phyloP scores from a whole-genome alignment of 306 rosid species.

The Dalbergia oliveri region DNA sequence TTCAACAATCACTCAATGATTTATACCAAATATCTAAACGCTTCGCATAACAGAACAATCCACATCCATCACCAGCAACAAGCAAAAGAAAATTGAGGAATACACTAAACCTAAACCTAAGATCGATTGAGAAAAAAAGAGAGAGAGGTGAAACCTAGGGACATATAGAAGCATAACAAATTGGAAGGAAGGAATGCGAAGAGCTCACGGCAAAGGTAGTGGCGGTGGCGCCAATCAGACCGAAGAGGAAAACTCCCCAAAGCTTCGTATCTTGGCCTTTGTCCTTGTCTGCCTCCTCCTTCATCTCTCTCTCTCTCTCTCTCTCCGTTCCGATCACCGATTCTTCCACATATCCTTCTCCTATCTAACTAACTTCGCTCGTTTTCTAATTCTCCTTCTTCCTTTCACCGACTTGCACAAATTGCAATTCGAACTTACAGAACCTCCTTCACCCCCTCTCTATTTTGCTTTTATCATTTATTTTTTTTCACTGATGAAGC shows the following conservation, averaged over 20 bases:
- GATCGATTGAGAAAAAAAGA: background rate
- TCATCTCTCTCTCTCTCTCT: conserved; percentile 58
- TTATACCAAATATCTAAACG: background rate
- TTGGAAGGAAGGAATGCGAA: background rate
- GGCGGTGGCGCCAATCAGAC: conserved; percentile 88
- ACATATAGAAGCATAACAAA: background rate
- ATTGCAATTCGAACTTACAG: conserved; percentile 11
- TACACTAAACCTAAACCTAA: background rate
- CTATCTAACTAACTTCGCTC: background rate
- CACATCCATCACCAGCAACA: background rate
- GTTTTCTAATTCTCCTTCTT: conserved; percentile 10
- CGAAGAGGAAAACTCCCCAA: conserved; percentile 84
- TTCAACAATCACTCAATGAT: background rate
- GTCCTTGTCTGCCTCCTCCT: conserved; percentile 55
- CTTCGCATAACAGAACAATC: conserved; percentile 1
- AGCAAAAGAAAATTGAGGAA: background rate
- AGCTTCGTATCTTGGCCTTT: conserved; percentile 62
- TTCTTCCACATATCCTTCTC: conserved; percentile 5
- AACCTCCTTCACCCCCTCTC: conserved; percentile 1
- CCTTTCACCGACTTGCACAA: conserved; percentile 24
- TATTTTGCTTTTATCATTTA: background rate
- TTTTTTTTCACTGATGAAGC: background rate
- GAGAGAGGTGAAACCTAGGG: background rate
- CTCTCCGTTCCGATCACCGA: conserved; percentile 38
- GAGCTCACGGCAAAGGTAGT: conserved; percentile 81